Evolutionary conservation across 352 stramenopile genomes (phyloP).

Genomic region (Phytophthora rubi): DNA sequence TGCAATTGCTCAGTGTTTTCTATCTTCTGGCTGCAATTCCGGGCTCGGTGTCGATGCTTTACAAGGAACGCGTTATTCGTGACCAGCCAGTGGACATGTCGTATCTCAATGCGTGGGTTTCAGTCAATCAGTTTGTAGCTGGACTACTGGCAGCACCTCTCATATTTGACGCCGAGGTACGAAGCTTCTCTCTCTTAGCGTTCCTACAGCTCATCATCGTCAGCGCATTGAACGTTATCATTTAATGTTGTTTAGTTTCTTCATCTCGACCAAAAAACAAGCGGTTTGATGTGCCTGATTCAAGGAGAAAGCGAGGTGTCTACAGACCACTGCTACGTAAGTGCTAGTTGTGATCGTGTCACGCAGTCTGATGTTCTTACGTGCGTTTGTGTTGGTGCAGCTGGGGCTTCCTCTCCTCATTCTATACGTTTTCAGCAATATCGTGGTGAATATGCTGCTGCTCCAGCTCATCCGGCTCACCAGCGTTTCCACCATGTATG

Average conservation of each 20-base stretch:
- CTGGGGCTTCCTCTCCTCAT: constrained; percentile 75
- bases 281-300: constrained; percentile 79
- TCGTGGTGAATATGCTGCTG: constrained; percentile 79
- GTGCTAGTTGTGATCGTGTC: constrained; percentile 5
- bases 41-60: constrained; percentile 84
- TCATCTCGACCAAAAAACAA: constrained; percentile 84
- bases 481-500: constrained; percentile 80
- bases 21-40: constrained; percentile 82
- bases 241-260: constrained; percentile 35
- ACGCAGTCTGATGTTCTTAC: background rate
- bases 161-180: constrained; percentile 80
- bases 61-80: constrained; percentile 85
- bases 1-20: constrained; percentile 54
- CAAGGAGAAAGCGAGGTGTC: constrained; percentile 73
- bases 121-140: constrained; percentile 86
- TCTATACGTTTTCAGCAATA: constrained; percentile 77
- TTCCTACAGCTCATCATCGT: no score
- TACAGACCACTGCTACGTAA: constrained; percentile 80
- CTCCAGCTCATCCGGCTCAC: constrained; percentile 80
- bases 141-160: constrained; percentile 81
- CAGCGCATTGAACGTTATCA: background rate
- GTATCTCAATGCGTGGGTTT: constrained; percentile 89
- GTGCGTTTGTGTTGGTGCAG: constrained; percentile 36
- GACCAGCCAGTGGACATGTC: constrained; percentile 88
- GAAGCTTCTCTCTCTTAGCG: background rate